Percentiles rank a stretch among this genome's conserved stretches.
phyloP scores from a whole-genome alignment of 306 rosid species.

The Canavalia ensiformis region DNA sequence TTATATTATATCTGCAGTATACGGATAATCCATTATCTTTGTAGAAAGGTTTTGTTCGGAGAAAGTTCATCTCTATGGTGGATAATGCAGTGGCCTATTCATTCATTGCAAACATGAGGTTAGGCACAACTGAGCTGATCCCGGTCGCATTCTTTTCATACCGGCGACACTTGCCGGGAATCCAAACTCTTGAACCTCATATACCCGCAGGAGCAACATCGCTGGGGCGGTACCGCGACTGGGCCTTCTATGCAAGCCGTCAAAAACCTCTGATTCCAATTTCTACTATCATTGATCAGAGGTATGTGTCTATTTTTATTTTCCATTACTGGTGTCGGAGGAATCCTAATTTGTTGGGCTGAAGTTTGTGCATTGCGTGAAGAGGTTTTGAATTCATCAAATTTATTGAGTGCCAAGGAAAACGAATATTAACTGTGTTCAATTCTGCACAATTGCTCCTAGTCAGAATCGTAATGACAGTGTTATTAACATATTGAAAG shows the following conservation, averaged over 20 bases:
- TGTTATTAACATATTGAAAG: not conserved
- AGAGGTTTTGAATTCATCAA: not conserved
- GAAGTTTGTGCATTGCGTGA: not conserved
- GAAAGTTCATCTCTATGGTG: too few species aligned
- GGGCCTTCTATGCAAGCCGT: constrained; percentile 10
- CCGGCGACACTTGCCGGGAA: constrained; percentile 14
- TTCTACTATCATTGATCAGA: not conserved
- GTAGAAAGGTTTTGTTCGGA: too few species aligned
- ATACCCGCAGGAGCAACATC: not conserved
- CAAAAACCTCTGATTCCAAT: constrained; percentile 16
- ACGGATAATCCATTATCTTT: too few species aligned
- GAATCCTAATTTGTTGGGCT: too few species aligned
- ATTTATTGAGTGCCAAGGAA: not conserved
- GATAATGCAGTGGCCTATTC: constrained; percentile 1
- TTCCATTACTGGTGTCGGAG: too few species aligned
- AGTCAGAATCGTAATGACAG: not conserved
- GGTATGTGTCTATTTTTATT: constrained; percentile 4
- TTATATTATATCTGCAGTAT: too few species aligned
- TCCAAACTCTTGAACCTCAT: not conserved
- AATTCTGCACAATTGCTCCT: not conserved
- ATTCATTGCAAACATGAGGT: constrained; percentile 1
- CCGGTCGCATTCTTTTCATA: constrained; percentile 13
- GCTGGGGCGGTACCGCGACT: not conserved
- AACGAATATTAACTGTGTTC: too few species aligned
- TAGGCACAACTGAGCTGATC: not conserved